These are phyloP conservation scores for Trametes meyenii DNA, from an alignment of 768 basidiomycete genomes.

Conservation along the genomic window DNA sequence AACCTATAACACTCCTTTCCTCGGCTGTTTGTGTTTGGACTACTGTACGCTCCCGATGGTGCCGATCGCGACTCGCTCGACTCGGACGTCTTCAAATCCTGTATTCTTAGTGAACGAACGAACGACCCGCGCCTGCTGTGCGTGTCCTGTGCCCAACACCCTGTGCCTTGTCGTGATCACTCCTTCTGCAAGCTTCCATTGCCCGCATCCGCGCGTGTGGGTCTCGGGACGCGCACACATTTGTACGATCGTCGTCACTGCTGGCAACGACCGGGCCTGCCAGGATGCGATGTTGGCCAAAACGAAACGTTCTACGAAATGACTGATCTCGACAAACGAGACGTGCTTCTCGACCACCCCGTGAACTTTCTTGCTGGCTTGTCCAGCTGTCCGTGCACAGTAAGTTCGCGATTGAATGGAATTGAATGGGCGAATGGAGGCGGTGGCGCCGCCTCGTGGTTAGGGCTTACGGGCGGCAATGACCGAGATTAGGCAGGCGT, in stretches of 20 bases:
- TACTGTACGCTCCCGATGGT: not conserved
- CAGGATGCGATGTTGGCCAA: not conserved
- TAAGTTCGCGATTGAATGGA: not conserved
- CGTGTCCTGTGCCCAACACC: constrained; percentile 1
- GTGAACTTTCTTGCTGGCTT: not conserved
- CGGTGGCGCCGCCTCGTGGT: not conserved
- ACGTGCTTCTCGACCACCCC: not conserved
- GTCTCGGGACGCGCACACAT: no score
- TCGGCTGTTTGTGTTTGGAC: not conserved
- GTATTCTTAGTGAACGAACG: constrained; percentile 9
- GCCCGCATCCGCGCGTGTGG: no score
- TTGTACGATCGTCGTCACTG: not conserved
- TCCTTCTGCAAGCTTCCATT: not conserved
- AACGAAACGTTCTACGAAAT: not conserved
- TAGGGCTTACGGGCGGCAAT: constrained; percentile 21
- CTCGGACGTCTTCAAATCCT: not conserved
- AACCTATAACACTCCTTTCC: not conserved
- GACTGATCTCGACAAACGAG: not conserved
- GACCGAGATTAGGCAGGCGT: constrained; percentile 22
- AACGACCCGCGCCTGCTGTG: not conserved
- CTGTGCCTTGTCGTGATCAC: not conserved
- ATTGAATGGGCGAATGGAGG: not conserved
- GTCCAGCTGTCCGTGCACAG: not conserved
- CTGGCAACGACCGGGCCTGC: not conserved
- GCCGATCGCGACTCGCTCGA: not conserved